phyloP scores from a whole-genome alignment of 2,329 filamentous ascomycete genomes.

The Scytalidium sp. region DNA sequence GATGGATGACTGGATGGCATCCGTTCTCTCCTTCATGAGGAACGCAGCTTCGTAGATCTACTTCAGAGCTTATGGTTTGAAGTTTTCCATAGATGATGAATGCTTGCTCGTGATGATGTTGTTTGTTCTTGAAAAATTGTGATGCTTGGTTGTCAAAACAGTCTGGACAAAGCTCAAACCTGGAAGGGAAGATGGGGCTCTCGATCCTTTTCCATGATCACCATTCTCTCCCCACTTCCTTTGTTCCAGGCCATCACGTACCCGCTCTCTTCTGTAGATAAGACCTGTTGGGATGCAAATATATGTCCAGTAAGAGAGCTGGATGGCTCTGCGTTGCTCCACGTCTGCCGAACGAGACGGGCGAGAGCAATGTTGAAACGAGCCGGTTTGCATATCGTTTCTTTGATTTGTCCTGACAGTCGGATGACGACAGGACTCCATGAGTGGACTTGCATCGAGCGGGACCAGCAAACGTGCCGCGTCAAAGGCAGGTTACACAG shows the following conservation, averaged over 20 bases:
- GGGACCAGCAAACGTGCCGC: neutral
- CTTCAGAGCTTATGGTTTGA: no score
- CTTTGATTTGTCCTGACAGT: neutral
- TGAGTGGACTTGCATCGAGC: neutral
- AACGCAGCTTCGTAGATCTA: neutral
- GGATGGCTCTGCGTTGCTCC: neutral
- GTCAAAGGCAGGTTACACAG: no score
- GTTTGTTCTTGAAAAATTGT: no score
- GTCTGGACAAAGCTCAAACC: no score
- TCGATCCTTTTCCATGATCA: no score
- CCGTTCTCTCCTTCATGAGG: no score
- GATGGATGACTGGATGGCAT: neutral
- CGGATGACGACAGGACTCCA: neutral
- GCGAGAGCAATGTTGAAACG: neutral
- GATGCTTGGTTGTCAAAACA: no score
- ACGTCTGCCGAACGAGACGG: neutral
- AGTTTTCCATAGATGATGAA: no score
- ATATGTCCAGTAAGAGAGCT: no score
- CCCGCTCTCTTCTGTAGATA: neutral
- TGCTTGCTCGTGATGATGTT: no score
- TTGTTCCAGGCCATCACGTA: neutral
- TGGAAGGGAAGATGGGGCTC: no score
- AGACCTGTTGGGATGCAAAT: no score
- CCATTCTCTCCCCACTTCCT: neutral
- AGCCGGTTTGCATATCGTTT: neutral